phyloP scores from a whole-genome alignment of 495 filamentous ascomycete species.

The Annulohypoxylon maeteangense region DNA sequence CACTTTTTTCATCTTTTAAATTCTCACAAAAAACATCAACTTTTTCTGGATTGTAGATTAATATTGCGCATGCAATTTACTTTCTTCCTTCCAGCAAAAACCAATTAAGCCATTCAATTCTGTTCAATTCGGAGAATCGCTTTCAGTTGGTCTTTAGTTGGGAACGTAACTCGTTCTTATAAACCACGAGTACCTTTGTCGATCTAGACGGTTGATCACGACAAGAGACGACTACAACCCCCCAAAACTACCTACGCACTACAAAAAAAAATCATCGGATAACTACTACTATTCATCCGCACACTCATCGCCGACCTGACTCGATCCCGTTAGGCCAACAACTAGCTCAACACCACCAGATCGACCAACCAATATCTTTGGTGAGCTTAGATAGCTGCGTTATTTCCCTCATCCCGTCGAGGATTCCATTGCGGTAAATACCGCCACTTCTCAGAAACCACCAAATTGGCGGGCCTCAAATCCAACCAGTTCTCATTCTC shows the following conservation, averaged over 20 bases:
- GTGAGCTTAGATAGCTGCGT: slow-evolving; percentile 34
- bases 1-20: slow-evolving; percentile 7
- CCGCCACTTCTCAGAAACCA: slow-evolving; percentile 53
- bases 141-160: background rate
- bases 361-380: slow-evolving; percentile 16
- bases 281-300: background rate
- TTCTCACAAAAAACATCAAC: slow-evolving; percentile 20
- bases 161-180: background rate
- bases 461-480: slow-evolving; percentile 98
- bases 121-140: background rate
- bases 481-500: slow-evolving; percentile 79
- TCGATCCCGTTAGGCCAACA: background rate
- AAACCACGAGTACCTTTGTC: slow-evolving; percentile 20
- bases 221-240: slow-evolving; percentile 7
- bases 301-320: background rate
- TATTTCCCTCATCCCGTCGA: slow-evolving; percentile 40
- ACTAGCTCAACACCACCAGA: slow-evolving; percentile 1
- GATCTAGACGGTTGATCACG: slow-evolving; percentile 14
- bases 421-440: slow-evolving; percentile 42
- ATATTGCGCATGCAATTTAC: slow-evolving; percentile 8
- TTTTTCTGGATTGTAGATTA: background rate
- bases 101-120: background rate
- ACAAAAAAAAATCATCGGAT: background rate
- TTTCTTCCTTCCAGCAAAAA: background rate
- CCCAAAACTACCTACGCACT: background rate